These are phyloP conservation scores for Agarophyton chilense DNA, from an alignment of 23 red algal genomes.

Conservation along the genomic window DNA sequence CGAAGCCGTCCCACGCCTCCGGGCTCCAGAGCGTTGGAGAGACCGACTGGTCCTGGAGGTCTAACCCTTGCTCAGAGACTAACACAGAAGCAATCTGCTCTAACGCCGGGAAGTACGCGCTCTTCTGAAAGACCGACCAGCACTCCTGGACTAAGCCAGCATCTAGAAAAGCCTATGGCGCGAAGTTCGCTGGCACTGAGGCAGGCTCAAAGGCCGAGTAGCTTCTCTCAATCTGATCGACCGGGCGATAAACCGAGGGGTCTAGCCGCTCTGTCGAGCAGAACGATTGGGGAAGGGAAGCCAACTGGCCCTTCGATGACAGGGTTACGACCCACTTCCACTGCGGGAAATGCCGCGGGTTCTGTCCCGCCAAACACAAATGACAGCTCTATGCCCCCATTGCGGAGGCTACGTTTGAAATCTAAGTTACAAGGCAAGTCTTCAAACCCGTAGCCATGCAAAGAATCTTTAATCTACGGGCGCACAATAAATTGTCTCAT, in stretches of 20 bases:
- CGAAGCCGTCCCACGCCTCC: background rate
- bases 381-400: background rate
- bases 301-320: background rate
- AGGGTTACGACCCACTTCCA: background rate
- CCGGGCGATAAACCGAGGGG: background rate
- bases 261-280: background rate
- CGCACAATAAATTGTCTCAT: background rate
- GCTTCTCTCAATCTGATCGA: background rate
- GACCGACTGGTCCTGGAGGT: constrained; percentile 11
- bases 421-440: background rate
- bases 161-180: background rate
- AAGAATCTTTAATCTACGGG: background rate
- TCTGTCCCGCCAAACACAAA: background rate
- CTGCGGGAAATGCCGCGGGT: background rate
- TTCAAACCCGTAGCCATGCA: background rate
- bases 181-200: background rate
- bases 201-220: constrained; percentile 12
- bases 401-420: background rate
- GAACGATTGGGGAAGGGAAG: background rate
- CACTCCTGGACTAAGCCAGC: background rate
- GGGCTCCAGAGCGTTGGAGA: background rate
- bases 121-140: constrained; percentile 10
- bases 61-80: background rate
- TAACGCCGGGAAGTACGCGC: background rate
- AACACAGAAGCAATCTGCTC: background rate